Evolutionary conservation across 2,329 filamentous ascomycete species (phyloP).

Genomic region (Diaporthe sp.): DNA sequence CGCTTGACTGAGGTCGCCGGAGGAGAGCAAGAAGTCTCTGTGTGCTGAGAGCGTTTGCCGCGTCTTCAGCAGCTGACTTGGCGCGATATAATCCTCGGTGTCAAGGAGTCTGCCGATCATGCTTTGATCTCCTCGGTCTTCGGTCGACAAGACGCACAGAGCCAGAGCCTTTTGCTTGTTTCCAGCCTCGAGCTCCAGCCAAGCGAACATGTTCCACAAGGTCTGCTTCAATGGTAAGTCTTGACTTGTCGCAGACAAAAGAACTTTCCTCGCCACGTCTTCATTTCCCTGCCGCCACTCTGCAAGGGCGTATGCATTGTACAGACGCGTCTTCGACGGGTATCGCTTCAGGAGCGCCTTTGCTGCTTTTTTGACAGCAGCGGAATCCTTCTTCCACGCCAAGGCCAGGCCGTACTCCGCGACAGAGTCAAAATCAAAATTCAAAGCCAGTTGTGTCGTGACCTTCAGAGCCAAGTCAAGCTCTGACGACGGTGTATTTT

Average conservation of each 20-base stretch:
- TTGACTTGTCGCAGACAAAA: constrained; percentile 71
- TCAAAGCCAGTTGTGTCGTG: constrained; percentile 69
- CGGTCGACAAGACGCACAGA: constrained; percentile 57
- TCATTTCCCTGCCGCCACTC: constrained; percentile 72
- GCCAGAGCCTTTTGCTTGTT: constrained; percentile 52
- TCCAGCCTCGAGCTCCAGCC: constrained; percentile 70
- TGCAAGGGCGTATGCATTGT: constrained; percentile 83
- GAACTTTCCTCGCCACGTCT: constrained; percentile 73
- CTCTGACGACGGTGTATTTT: constrained; percentile 52
- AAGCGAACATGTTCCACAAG: constrained; percentile 75
- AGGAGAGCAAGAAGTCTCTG: constrained; percentile 69
- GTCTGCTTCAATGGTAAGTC: constrained; percentile 61
- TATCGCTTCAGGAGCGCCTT: constrained; percentile 80
- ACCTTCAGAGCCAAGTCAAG: constrained; percentile 63
- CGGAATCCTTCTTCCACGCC: constrained; percentile 68
- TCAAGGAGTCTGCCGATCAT: constrained; percentile 34
- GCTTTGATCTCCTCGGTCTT: constrained; percentile 38
- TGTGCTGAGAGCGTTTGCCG: constrained; percentile 65
- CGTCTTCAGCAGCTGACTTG: constrained; percentile 63
- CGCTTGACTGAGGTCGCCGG: constrained; percentile 62
- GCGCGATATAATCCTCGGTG: constrained; percentile 16
- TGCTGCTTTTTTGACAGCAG: constrained; percentile 75
- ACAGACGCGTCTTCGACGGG: constrained; percentile 75
- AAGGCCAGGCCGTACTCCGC: constrained; percentile 80
- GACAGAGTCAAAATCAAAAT: constrained; percentile 63